Evolutionary conservation across 1,139 yeast genomes (phyloP).

Genomic region (Taphrina flavorubra): DNA sequence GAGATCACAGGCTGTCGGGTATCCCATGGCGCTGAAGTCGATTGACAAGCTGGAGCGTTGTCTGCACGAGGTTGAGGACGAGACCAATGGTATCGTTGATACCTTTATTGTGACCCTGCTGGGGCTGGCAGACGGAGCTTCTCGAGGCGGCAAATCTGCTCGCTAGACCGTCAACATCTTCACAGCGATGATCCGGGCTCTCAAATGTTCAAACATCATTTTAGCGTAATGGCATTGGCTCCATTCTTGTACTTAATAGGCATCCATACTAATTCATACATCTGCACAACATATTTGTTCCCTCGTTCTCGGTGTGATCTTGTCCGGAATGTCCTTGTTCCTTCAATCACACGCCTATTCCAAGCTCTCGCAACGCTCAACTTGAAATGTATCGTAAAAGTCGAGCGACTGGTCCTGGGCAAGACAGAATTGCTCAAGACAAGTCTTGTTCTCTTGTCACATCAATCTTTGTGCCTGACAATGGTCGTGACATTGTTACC

Average conservation of each 20-base stretch:
- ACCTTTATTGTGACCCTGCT: conserved; percentile 25
- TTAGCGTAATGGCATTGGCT: background rate
- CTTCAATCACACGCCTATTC: background rate
- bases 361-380: conserved; percentile 4
- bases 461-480: background rate
- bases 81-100: conserved; percentile 34
- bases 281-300: too few relatives aligned
- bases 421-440: conserved; percentile 6
- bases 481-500: background rate
- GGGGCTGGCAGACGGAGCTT: conserved; percentile 14
- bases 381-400: background rate
- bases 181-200: too few relatives aligned
- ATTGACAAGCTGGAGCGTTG: conserved; percentile 26
- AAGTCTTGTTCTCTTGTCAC: conserved; percentile 5
- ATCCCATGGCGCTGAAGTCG: conserved; percentile 35
- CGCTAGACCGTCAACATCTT: background rate
- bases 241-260: background rate
- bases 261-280: too few relatives aligned
- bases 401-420: background rate
- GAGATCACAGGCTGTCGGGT: conserved; percentile 24
- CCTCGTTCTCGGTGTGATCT: too few relatives aligned
- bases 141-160: background rate
- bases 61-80: conserved; percentile 24
- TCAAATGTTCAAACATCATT: background rate
- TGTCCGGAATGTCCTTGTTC: background rate